Evolutionary conservation across 78 protist genomes (phyloP).

Genomic region (Thecamonas trahens): DNA sequence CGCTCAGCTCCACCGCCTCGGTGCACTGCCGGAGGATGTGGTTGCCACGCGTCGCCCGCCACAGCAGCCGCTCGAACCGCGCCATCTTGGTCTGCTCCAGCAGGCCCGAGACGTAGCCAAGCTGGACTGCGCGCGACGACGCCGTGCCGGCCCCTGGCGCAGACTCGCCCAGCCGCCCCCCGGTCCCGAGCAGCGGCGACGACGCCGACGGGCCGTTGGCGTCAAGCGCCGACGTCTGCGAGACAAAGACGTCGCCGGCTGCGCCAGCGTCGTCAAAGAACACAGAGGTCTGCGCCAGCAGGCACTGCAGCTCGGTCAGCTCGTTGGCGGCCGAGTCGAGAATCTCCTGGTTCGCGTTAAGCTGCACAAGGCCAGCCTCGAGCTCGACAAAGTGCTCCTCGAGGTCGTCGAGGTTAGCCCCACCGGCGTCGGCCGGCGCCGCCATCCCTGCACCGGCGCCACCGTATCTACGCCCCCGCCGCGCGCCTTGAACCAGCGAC

Average conservation of each 20-base stretch:
- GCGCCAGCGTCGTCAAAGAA: slow-evolving; percentile 46
- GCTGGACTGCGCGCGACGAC: slow-evolving; percentile 10
- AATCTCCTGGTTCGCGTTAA: slow-evolving; percentile 49
- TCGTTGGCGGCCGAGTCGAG: slow-evolving; percentile 46
- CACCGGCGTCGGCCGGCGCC: not conserved
- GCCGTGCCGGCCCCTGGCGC: not conserved
- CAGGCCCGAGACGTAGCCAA: slow-evolving; percentile 67
- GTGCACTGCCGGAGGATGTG: slow-evolving; percentile 47
- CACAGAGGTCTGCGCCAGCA: slow-evolving; percentile 42
- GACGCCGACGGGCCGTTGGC: too few species aligned
- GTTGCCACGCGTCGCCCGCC: slow-evolving; percentile 87
- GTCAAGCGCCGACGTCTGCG: too few species aligned
- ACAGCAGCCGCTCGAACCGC: slow-evolving; percentile 69
- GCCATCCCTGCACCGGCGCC: not conserved
- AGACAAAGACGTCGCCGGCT: not conserved
- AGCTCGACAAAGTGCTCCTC: slow-evolving; percentile 4
- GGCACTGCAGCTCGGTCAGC: slow-evolving; percentile 49
- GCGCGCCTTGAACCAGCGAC: too few species aligned
- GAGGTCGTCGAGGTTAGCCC: slow-evolving; percentile 10
- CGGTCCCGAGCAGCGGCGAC: too few species aligned
- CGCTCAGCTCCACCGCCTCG: slow-evolving; percentile 44
- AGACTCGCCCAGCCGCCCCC: too few species aligned
- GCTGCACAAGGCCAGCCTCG: slow-evolving; percentile 26
- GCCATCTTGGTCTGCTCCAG: slow-evolving; percentile 27
- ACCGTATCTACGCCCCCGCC: too few species aligned